Percentiles rank a stretch among this genome's conserved stretches.
Conservation (phyloP, 495 filamentous ascomycete species). For the Aspergillus haitiensis region DNA sequence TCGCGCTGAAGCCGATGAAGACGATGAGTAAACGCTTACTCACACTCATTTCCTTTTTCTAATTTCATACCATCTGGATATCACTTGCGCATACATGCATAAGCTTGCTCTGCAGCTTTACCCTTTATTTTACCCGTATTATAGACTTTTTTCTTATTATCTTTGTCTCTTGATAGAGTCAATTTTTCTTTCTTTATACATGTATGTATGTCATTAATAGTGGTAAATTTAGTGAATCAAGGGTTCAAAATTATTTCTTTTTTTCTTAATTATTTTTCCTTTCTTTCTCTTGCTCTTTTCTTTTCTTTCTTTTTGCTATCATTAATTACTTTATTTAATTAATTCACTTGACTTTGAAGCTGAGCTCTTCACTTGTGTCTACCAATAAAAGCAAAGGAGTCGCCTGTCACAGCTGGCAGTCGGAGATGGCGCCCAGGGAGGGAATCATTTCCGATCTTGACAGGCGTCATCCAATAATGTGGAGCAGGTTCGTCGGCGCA, state of each 20-base stretch:
- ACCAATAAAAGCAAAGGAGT: neutral
- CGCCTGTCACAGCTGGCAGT: neutral
- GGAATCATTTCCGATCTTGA: slow-evolving; percentile 1
- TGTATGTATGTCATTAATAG: slow-evolving; percentile 55
- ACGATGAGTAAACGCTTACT: slow-evolving; percentile 59
- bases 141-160: slow-evolving; percentile 49
- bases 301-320: too few species aligned
- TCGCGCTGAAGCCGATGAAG: slow-evolving; percentile 63
- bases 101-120: slow-evolving; percentile 24
- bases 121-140: slow-evolving; percentile 37
- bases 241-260: slow-evolving; percentile 34
- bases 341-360: too few species aligned
- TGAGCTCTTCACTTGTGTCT: too few species aligned
- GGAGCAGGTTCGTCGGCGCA: neutral
- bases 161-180: slow-evolving; percentile 38
- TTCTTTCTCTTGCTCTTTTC: neutral
- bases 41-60: slow-evolving; percentile 30
- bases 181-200: slow-evolving; percentile 45
- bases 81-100: slow-evolving; percentile 38
- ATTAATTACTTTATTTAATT: neutral
- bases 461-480: slow-evolving; percentile 1
- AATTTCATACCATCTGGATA: slow-evolving; percentile 34
- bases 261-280: slow-evolving; percentile 2
- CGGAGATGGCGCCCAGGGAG: neutral
- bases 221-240: slow-evolving; percentile 47